Evolutionary conservation across 148 eudicot species (phyloP), one percentile per base, ranked within the genome.

Genomic region (Persicaria maculosa): DNA sequence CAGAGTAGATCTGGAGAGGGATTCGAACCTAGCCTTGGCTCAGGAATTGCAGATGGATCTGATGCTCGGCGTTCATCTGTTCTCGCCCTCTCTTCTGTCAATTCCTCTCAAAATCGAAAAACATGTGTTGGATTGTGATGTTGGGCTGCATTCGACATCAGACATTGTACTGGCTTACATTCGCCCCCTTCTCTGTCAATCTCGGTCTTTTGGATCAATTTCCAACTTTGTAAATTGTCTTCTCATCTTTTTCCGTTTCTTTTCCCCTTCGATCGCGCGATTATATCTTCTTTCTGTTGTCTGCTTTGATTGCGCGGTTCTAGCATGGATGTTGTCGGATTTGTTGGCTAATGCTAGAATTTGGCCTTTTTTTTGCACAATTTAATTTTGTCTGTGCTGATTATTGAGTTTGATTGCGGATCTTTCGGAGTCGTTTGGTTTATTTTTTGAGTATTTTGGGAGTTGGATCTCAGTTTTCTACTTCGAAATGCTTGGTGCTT

Each of bases 381-480:
- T 64, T 40, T 40, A 14, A n/a, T n/a, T n/a, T n/a, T n/a, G n/a
- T n/a, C n/a, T 64, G 44, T 36, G 69, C 69, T 64, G 45, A 36
- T 64, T 40, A 15, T 45, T 64, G 69, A 31, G 11, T 64, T 64
- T 64, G n/a, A 12, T 64, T 36, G 45, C 69, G 69, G 69, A 64
- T 64, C 69, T 40, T 64, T 25, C 40, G 6, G 67, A 61, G 0
- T 61, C 43, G 14, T 25, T 25, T 4, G 0, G 9, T 61, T 9
- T 8, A 17, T 10, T 43, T 5, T 4, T 6, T 61, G 45, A 64
- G 5, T 17, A 64, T 64, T 64, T 36, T 14, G 46, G 45, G 69
- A 61, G 44, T 61, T 25, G 25, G 44, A 64, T 64, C 69, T 64
- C 69, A 64, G 5, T 31, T 64, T 64, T n/a, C 15, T 61, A 15